Conservation (phyloP, 2,329 filamentous ascomycete species). For the Rhynchosporium agropyri region DNA sequence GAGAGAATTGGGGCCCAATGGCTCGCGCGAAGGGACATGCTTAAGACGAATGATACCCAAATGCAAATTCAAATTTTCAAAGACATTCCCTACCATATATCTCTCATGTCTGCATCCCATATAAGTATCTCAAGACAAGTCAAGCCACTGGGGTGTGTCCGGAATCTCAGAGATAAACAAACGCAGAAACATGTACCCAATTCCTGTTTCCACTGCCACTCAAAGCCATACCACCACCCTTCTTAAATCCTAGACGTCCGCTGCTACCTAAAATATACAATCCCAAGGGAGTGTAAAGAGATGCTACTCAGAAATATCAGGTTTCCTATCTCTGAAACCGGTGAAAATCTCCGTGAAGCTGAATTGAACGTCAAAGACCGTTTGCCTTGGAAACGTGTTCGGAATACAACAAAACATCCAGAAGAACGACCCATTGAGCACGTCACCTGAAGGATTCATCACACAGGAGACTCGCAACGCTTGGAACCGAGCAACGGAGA, state of each 20-base stretch:
- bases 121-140: background rate
- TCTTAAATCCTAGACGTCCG: no score
- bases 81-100: background rate
- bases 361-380: background rate
- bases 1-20: conserved; percentile 87
- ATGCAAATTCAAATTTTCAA: background rate
- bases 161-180: no score
- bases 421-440: background rate
- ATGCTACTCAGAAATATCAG: no score
- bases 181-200: no score
- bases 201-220: no score
- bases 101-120: background rate
- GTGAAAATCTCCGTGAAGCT: conserved; percentile 3
- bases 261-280: no score
- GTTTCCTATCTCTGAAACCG: no score
- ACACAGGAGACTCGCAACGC: background rate
- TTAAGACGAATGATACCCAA: conserved; percentile 6
- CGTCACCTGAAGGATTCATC: background rate
- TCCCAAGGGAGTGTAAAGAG: no score
- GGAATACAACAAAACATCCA: background rate
- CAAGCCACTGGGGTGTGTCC: no score
- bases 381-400: conserved; percentile 12
- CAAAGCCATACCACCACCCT: no score
- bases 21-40: conserved; percentile 38
- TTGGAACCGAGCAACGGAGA: conserved; percentile 8